phyloP scores from a whole-genome alignment of 257 asterid species.

The Solanum chaucha region DNA sequence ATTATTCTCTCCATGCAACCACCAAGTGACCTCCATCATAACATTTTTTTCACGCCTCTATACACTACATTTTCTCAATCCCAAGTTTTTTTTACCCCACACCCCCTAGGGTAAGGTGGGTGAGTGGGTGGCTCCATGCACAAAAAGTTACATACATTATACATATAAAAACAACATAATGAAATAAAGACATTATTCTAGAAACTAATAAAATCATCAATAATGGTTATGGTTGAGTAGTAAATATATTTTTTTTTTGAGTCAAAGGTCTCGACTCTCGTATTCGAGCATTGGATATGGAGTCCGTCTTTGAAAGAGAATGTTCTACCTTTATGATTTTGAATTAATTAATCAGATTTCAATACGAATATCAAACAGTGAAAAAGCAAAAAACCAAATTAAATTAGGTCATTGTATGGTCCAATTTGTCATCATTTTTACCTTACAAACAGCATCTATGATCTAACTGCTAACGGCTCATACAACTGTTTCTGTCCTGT shows the following conservation, averaged over 20 bases:
- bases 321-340: not conserved
- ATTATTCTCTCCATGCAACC: slow-evolving; percentile 28
- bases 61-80: slow-evolving; percentile 16
- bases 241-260: not conserved
- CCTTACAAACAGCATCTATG: not conserved
- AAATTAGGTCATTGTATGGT: slow-evolving; percentile 19
- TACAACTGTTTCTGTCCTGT: not conserved
- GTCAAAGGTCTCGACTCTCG: not conserved
- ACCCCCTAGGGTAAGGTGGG: not conserved
- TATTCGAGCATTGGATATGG: not conserved
- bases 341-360: not conserved
- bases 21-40: slow-evolving; percentile 49
- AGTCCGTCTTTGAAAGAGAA: not conserved
- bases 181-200: not conserved
- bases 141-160: not conserved
- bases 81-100: slow-evolving; percentile 1
- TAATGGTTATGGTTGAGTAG: rapidly evolving
- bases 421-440: not conserved
- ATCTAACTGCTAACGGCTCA: not conserved
- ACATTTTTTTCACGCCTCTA: slow-evolving; percentile 45
- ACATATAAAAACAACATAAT: slow-evolving; percentile 4
- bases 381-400: not conserved
- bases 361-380: not conserved
- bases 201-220: not conserved
- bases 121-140: slow-evolving; percentile 15